Base-by-base conservation (phyloP, 2,329 filamentous ascomycete genomes). In the Mariannaea elegans region DNA sequence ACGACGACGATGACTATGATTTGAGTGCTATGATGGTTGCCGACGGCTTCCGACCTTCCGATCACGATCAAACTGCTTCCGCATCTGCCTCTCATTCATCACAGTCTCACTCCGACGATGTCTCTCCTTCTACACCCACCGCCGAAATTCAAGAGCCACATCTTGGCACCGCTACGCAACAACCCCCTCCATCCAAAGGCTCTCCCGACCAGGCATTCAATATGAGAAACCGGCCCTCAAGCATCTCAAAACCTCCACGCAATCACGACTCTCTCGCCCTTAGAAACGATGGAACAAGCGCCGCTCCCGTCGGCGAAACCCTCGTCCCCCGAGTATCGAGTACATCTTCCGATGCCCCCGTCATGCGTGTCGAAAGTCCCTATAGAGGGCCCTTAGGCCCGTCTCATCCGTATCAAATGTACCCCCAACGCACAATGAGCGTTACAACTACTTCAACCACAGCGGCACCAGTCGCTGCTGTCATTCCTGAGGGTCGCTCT, bases 381-480 rank as follows among this genome's bases (percentile, higher is more conserved):
- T 91, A 93, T 65, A 84, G 85, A 14, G 90, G 88, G 7, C 85
- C 88, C 2, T 87, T 85, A 3, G 90, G 88, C 3, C 92, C 93
- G 16, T 95, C 91, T 52, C 91, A 95, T 75, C 91, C 92, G 0
- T 97, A 96, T 73, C 87, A 86, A 67, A 90, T 94, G 87, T 96
- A 96, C 74, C 87, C 90, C 7, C 93, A 97, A 72, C 85, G 87
- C 51, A 78, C 78, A 55, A 84, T 90, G 21, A 94, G 92, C 71
- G 80, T 90, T 34, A 85, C 87, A n/a, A 92, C 92, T 18, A 86
- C 88, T 13, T 88, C 90, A 7, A 93, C 91, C 13, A 78, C 85
- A 46, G 84, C 91, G n/a, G 80, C 85, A 41, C 64, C 91, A 12
- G 79, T 85, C 42, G 84, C 91, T n/a, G 80, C 85, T 42, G 63